Percentiles rank a stretch among this genome's conserved stretches.
Conservation (phyloP, 371 early-diverging fungal genomes). For the Catenaria anguillulae region DNA sequence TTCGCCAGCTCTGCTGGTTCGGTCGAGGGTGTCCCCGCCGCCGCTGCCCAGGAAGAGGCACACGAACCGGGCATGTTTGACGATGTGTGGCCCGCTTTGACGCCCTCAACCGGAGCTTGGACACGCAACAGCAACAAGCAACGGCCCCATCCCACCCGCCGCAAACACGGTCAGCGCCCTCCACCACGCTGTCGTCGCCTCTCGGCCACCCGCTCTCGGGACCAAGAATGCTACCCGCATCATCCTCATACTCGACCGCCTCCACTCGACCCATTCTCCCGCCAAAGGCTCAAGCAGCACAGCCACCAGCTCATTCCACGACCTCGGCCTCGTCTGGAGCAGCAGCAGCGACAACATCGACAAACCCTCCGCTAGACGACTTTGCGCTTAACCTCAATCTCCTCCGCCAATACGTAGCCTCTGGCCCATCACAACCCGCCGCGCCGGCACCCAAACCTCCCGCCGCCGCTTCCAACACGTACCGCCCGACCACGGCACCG, state of each 20-base stretch:
- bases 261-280: not conserved
- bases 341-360: not conserved
- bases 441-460: not conserved
- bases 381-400: not conserved
- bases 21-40: not conserved
- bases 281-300: not conserved
- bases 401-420: not conserved
- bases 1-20: not conserved
- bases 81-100: constrained; percentile 1
- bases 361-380: not conserved
- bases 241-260: not conserved
- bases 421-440: not conserved
- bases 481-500: not conserved
- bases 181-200: no score
- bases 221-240: no score
- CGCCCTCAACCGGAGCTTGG: not conserved
- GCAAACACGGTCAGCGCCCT: no score
- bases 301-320: not conserved
- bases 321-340: not conserved
- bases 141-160: no score
- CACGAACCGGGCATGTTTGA: not conserved
- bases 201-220: no score
- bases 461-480: no score
- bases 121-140: not conserved
- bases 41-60: not conserved